A percentile compares a stretch with the other conserved stretches of the same genome.
These are phyloP conservation scores for Candida sanyaensis DNA, from an alignment of 1,139 yeast species.

Conservation along the genomic window DNA sequence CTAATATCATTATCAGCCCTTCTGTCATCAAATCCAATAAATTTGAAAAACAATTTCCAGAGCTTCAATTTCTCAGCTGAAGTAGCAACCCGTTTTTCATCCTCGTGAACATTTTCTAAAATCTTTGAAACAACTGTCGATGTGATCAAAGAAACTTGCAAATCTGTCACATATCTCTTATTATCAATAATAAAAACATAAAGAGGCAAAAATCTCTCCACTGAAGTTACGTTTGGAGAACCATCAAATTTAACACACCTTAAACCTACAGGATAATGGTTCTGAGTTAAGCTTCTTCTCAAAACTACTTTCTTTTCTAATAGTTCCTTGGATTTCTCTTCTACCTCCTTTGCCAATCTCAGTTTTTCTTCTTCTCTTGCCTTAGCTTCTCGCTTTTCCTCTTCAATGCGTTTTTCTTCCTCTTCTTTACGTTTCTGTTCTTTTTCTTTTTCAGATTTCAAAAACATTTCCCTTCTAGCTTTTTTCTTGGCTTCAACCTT, in stretches of 20 bases:
- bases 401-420: slow-evolving; percentile 34
- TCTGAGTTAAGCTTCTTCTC: slow-evolving; percentile 45
- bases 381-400: slow-evolving; percentile 34
- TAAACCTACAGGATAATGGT: slow-evolving; percentile 68
- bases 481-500: slow-evolving; percentile 48
- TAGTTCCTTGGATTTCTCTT: slow-evolving; percentile 35
- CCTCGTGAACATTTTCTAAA: slow-evolving; percentile 25
- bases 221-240: slow-evolving; percentile 25
- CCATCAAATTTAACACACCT: slow-evolving; percentile 45
- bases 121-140: slow-evolving; percentile 44
- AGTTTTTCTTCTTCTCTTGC: slow-evolving; percentile 35
- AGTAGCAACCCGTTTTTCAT: slow-evolving; percentile 26
- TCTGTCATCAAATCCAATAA: slow-evolving; percentile 44
- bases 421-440: slow-evolving; percentile 44
- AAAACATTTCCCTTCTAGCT: slow-evolving; percentile 46
- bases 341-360: slow-evolving; percentile 31
- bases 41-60: slow-evolving; percentile 57
- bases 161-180: slow-evolving; percentile 55
- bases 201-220: slow-evolving; percentile 50
- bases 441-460: slow-evolving; percentile 45
- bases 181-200: slow-evolving; percentile 42
- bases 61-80: slow-evolving; percentile 44
- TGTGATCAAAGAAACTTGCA: slow-evolving; percentile 62
- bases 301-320: slow-evolving; percentile 31
- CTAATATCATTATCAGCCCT: slow-evolving; percentile 10